Evolutionary conservation across 2,329 filamentous ascomycete genomes (phyloP).

Genomic region (Leptographium radiaticola): DNA sequence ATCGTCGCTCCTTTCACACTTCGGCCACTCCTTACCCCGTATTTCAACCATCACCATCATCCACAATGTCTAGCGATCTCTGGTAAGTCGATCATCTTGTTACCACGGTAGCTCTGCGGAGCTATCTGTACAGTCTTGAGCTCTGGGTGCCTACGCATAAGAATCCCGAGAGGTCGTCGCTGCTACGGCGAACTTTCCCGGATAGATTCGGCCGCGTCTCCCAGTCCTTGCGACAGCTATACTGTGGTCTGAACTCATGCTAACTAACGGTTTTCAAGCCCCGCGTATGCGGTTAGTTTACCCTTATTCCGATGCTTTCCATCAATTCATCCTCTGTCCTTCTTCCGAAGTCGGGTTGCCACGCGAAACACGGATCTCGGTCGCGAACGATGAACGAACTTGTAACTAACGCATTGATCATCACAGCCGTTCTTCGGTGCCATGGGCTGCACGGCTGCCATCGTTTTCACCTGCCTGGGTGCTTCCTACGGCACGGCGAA

Average conservation of each 20-base stretch:
- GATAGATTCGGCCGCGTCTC: neutral
- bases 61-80: slow-evolving; percentile 12
- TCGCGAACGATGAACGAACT: neutral
- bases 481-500: slow-evolving; percentile 98
- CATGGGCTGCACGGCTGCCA: slow-evolving; percentile 73
- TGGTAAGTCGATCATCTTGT: slow-evolving; percentile 7
- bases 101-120: neutral
- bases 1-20: slow-evolving; percentile 2
- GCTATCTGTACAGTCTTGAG: neutral
- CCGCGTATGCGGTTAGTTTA: slow-evolving; percentile 93
- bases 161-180: neutral
- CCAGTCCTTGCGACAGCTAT: neutral
- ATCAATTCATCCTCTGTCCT: neutral
- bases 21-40: neutral
- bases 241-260: neutral
- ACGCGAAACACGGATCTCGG: neutral
- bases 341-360: neutral
- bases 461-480: slow-evolving; percentile 44
- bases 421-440: slow-evolving; percentile 78
- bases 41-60: slow-evolving; percentile 1
- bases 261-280: slow-evolving; percentile 39
- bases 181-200: neutral
- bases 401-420: neutral
- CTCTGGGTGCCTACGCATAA: neutral
- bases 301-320: slow-evolving; percentile 8